Conservation (phyloP, 768 basidiomycete genomes). For the Lentinus brumalis region DNA sequence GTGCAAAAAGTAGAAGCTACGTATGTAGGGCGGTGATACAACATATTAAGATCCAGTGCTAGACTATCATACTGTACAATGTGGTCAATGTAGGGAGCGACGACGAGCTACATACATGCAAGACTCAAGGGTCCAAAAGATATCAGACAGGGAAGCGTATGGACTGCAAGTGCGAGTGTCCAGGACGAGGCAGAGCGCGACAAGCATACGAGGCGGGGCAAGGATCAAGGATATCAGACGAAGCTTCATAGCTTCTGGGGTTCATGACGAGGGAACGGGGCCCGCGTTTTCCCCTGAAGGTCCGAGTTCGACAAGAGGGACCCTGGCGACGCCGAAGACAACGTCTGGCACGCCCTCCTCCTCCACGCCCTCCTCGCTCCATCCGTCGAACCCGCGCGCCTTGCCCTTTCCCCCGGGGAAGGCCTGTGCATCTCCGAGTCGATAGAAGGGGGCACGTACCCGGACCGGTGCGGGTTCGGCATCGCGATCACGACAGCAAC, state of each 20-base stretch:
- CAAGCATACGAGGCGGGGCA: too few species aligned
- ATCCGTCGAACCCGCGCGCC: constrained; percentile 22
- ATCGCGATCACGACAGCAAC: constrained; percentile 61
- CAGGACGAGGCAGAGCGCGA: too few species aligned
- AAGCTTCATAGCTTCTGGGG: too few species aligned
- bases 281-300: neutral
- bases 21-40: neutral
- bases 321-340: constrained; percentile 47
- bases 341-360: constrained; percentile 49
- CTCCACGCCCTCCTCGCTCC: constrained; percentile 28
- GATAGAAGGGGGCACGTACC: constrained; percentile 4
- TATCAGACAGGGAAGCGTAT: too few species aligned
- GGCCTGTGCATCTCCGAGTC: neutral
- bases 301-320: constrained; percentile 22
- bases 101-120: neutral
- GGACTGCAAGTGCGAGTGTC: too few species aligned
- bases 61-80: neutral
- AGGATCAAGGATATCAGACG: too few species aligned
- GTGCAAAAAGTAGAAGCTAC: neutral
- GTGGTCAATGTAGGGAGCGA: neutral
- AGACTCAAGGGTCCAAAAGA: neutral
- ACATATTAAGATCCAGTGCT: neutral
- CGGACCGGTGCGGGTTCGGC: constrained; percentile 43
- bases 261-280: neutral
- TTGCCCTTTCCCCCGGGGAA: constrained; percentile 25